phyloP scores from a whole-genome alignment of 805 yeast species.

The Suhomyces pyralidae region DNA sequence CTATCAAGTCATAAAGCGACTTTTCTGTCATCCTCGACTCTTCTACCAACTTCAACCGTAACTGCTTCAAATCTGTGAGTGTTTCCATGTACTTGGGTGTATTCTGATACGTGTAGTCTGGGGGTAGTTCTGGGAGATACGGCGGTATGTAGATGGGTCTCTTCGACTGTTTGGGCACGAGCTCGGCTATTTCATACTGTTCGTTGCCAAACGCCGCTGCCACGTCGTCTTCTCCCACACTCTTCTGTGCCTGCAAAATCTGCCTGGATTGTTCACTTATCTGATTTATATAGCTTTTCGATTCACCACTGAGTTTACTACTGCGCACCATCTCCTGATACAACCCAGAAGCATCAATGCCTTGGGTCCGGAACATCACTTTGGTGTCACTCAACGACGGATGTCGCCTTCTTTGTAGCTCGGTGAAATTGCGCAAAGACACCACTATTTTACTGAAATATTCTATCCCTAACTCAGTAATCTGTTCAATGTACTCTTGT shows the following conservation, averaged over 20 bases:
- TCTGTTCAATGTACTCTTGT: conserved; percentile 26
- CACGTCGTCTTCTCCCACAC: conserved; percentile 24
- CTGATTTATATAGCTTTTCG: conserved; percentile 8
- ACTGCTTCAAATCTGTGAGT: conserved; percentile 64
- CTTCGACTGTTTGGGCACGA: conserved; percentile 51
- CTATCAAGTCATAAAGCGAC: conserved; percentile 63
- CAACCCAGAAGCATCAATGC: conserved; percentile 39
- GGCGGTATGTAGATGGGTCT: conserved; percentile 53
- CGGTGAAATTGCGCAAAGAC: conserved; percentile 49
- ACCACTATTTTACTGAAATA: conserved; percentile 36
- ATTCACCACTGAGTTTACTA: neutral
- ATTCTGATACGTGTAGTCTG: conserved; percentile 84
- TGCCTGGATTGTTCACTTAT: conserved; percentile 12
- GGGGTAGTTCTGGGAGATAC: conserved; percentile 88
- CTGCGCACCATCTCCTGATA: conserved; percentile 26
- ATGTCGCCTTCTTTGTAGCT: conserved; percentile 57
- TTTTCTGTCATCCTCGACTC: conserved; percentile 80
- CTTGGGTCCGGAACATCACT: conserved; percentile 42
- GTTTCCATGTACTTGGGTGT: conserved; percentile 67
- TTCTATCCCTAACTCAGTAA: conserved; percentile 26
- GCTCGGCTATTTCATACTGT: conserved; percentile 47
- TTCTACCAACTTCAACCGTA: conserved; percentile 69
- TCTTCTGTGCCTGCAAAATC: conserved; percentile 8
- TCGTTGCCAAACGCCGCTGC: conserved; percentile 52
- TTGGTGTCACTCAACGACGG: conserved; percentile 53